Evolutionary conservation across 2,329 filamentous ascomycete genomes (phyloP), one percentile per base, ranked within the genome.

Genomic region (Neonectria magnoliae): DNA sequence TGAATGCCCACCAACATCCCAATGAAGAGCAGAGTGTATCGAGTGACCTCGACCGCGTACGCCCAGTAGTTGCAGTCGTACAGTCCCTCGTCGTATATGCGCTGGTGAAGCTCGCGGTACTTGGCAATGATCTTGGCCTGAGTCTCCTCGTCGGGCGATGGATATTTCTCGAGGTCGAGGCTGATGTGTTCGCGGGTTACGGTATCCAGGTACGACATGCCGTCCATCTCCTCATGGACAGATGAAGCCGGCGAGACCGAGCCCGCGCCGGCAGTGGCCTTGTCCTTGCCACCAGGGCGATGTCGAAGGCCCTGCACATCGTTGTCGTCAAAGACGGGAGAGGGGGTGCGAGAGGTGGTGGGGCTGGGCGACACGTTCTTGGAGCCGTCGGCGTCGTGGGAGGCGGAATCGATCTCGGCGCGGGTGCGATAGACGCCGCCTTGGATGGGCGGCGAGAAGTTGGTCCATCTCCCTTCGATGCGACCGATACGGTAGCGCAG

Each of bases 361-460:
- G 82, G 79, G 71, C 85, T 88, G 1, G 85, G 70, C 18, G 67
- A 70, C 11, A 69, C 60, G 4, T 73, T 74, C 53, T 68, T 69
- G 31, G 62, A 51, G 31, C 54, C 70, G 41, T 61, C 65, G 25
- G 51, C 42, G 4, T 70, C 63, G 14, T 67, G 44, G 14, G 60
- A 27, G 9, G 70, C 62, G 18, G 66, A 60, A 48, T 81, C 78
- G 8, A 79, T 76, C 27, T 81, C 76, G 51, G 68, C 68, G 16
- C 76, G 73, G 22, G 81, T 79, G 69, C 90, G 87, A 78, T 94
- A 97, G 63, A 85, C 85, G 45, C 95, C 95, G 62, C 94, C 94
- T 79, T 98, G 95, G 57, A 98, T 95, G 0, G 96, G 95, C 5
- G 96, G 94, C 7, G 92, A 75, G 76, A 98, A 97, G 78, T 98